Base-by-base conservation (phyloP, 345 rosid genomes). In the Moricandia moricandioides region DNA sequence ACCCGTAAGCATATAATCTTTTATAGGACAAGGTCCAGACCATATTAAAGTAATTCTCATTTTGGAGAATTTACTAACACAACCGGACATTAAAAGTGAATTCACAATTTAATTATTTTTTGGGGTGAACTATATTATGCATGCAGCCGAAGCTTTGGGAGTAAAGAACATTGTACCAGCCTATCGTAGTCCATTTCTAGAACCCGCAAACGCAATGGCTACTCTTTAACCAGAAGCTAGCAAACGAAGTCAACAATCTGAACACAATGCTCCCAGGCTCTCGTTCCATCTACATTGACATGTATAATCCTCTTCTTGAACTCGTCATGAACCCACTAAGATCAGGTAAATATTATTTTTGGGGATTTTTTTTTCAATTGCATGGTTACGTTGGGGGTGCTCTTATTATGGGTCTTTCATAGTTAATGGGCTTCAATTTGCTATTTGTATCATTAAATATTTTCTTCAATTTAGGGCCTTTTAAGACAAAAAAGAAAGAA, bases 131-230 rank as follows among this genome's bases (percentile, higher is more conserved):
- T 21, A 55, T 24, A 24, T 27, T 26, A 37, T 68, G 69, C 31
- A 51, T 68, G 73, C 76, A 78, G 77, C 81, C 47, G 72, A 78
- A 71, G 78, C 74, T 67, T 78, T 73, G 65, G 69, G 74, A 37
- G 13, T 73, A 24, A 78, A 78, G 64, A 61, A 40, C 11, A 51
- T 66, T 13, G 70, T 78, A 62, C 78, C 78, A 26, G 78, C 81
- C 14, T 78, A 61, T 27, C 73, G 81, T 17, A 73, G 65, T 52
- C 69, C 78, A 5, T 33, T 5, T 5, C 65, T 70, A 29, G 60
- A 54, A 17, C 5, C 35, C 1, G 61, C 52, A 17, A 77, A 70
- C 37, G 7, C 8, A 29, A 76, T 12, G 10, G 71, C 71, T 30
- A 55, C 6, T 77, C 39, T 77, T 62, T 35, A 77, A 77, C 61